Evolutionary conservation across 768 basidiomycete species (phyloP).

Genomic region (Obba rivulosa): DNA sequence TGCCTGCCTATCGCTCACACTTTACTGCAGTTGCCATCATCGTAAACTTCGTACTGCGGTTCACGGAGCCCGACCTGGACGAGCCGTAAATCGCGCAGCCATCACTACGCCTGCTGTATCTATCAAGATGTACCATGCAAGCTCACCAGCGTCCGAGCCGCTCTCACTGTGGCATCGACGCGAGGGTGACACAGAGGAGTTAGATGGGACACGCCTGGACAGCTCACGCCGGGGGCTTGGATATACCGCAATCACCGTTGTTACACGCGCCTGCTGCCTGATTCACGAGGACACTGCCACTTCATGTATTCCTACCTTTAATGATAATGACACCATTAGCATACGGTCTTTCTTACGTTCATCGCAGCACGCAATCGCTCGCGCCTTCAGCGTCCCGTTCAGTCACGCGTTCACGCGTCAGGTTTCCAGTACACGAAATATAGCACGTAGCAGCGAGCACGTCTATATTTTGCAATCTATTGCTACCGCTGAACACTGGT

Average conservation of each 20-base stretch:
- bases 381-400: not conserved
- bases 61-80: conserved; percentile 35
- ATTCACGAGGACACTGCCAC: too few relatives aligned
- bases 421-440: too few relatives aligned
- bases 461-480: too few relatives aligned
- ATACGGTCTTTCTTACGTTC: too few relatives aligned
- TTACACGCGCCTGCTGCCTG: too few relatives aligned
- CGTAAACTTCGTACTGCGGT: conserved; percentile 82
- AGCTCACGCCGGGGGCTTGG: too few relatives aligned
- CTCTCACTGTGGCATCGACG: not conserved
- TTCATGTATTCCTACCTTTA: too few relatives aligned
- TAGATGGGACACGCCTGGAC: not conserved
- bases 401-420: too few relatives aligned
- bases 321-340: not conserved
- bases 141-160: not conserved
- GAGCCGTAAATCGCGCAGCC: not conserved
- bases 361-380: too few relatives aligned
- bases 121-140: too few relatives aligned
- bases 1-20: conserved; percentile 6
- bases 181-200: not conserved
- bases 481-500: conserved; percentile 76
- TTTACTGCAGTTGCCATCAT: conserved; percentile 65
- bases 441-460: not conserved
- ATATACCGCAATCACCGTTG: too few relatives aligned
- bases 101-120: not conserved